Evolutionary conservation across 129 eudicot species (phyloP), one percentile per base, ranked within the genome.

Genomic region (Rutidosis leptorrhynchoides): DNA sequence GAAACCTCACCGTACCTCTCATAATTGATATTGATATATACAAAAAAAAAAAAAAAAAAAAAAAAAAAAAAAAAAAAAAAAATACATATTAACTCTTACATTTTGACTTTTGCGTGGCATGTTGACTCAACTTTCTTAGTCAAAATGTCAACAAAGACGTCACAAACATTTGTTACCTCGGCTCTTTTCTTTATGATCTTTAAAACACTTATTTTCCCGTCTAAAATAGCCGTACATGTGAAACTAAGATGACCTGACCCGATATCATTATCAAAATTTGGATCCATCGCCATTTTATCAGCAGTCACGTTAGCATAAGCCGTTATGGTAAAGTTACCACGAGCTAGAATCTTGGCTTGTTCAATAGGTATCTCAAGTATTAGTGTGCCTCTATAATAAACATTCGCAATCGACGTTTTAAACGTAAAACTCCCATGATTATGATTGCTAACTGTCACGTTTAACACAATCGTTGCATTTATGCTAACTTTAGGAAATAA

Each of bases 311-410:
- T 56, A 30, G 78, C 78, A 5, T 74, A 74, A 12, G 59, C 71
- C 11, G 48, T 65, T 24, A 74, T 55, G 11, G 64, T 57, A 19
- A 55, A 30, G 27, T 51, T 74, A 15, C 60, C 67, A 40, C 25
- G 67, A 32, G 78, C 70, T 4, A 72, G 72, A 57, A 74, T 67
- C 9, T 65, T 20, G 57, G 72, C 72, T 19, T 58, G 46, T 40
- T 74, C 60, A 42, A 74, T 28, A 63, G 78, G 78, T 42, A 74
- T 58, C 60, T 74, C 78, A 27, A 63, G 67, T 49, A 74, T 27
- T 6, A 65, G 16, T 5, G 72, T 65, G 9, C 66, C 78, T 37
- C 45, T 59, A 55, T 74, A 74, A 48, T 55, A 51, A 21, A 74
- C 58, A 42, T 56, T 65, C 17, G 78, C 72, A 5, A 17, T 57